Base-by-base conservation (phyloP, 306 rosid species). In the Sphenostylis stenocarpa region DNA sequence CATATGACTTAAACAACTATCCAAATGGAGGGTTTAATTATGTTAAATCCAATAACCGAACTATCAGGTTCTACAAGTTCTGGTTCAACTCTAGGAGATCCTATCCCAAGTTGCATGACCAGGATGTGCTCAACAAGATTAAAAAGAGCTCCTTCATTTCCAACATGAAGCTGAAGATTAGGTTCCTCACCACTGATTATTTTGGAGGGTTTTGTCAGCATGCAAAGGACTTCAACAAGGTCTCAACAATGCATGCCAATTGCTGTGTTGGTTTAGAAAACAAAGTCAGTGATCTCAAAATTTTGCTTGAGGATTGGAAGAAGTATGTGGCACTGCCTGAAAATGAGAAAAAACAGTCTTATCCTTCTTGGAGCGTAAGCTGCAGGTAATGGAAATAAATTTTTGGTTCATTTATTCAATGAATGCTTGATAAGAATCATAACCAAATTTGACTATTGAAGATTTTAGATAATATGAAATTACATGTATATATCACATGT, bases 21-120 rank as follows among this genome's bases (percentile, higher is more conserved):
- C 93, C 98, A 15, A 94, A 94, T 5, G 93, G 96, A 74, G 98
- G 98, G 6, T 94, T 92, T 63, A 85, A 23, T n/a, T 90, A 87
- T 67, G 96, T 88, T 23, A 87, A 61, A 71, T 92, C 98, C 0
- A 94, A 88, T 47, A 3, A 2, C 0, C 63, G 84, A 44, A 90
- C 97, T 0, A 80, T 87, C 47, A 26, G 77, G 70, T 90, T 94
- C 76, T 94, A 90, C 74, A 85, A 88, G 77, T 89, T 84, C 70
- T 94, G 98, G 98, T 81, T 86, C 64, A n/a, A 48, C 3, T 86
- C 96, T 0, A 87, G 91, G 63, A 0, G 8, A 20, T 12, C 28
- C 0, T 78, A 86, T 71, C 91, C 96, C 4, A 36, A 33, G 0
- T 1, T 44, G 20, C 91, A 94, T 63, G 97, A 94, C 15, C 98